phyloP scores from a whole-genome alignment of 2,329 filamentous ascomycete species.

The Claviceps capensis region DNA sequence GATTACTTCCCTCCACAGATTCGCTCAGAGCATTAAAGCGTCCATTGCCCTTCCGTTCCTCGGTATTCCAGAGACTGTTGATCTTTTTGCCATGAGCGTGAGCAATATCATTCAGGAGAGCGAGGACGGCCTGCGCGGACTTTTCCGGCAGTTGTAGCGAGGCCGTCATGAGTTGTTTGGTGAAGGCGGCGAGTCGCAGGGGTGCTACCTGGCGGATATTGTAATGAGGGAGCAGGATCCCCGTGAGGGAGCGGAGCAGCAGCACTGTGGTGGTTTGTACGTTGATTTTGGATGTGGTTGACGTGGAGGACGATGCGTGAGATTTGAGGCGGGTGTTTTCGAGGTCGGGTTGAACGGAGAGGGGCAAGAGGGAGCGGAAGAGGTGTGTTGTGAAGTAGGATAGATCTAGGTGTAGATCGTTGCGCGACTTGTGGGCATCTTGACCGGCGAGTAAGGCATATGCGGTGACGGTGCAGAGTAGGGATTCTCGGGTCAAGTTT shows the following conservation, averaged over 20 bases:
- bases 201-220: slow-evolving; percentile 66
- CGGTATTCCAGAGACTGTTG: slow-evolving; percentile 79
- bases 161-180: slow-evolving; percentile 75
- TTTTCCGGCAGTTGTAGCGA: slow-evolving; percentile 85
- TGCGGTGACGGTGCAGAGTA: slow-evolving; percentile 90
- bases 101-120: slow-evolving; percentile 62
- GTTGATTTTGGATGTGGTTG: slow-evolving; percentile 58
- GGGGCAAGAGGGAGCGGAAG: slow-evolving; percentile 68
- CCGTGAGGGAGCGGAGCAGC: slow-evolving; percentile 72
- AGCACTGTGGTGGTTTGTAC: slow-evolving; percentile 90
- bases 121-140: slow-evolving; percentile 66
- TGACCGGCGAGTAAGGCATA: slow-evolving; percentile 94
- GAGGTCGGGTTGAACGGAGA: slow-evolving; percentile 72
- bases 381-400: slow-evolving; percentile 93
- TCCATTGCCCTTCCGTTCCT: slow-evolving; percentile 85
- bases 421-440: slow-evolving; percentile 74
- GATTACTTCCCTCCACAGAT: slow-evolving; percentile 76
- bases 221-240: slow-evolving; percentile 63
- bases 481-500: slow-evolving; percentile 70
- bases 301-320: slow-evolving; percentile 20
- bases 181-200: slow-evolving; percentile 76
- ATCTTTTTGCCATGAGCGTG: slow-evolving; percentile 75
- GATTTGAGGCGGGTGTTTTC: slow-evolving; percentile 50
- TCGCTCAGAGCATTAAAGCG: slow-evolving; percentile 61
- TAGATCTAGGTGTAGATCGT: slow-evolving; percentile 74